Evolutionary conservation across 495 filamentous ascomycete genomes (phyloP).

Genomic region (Thermochaetoides thermophila): DNA sequence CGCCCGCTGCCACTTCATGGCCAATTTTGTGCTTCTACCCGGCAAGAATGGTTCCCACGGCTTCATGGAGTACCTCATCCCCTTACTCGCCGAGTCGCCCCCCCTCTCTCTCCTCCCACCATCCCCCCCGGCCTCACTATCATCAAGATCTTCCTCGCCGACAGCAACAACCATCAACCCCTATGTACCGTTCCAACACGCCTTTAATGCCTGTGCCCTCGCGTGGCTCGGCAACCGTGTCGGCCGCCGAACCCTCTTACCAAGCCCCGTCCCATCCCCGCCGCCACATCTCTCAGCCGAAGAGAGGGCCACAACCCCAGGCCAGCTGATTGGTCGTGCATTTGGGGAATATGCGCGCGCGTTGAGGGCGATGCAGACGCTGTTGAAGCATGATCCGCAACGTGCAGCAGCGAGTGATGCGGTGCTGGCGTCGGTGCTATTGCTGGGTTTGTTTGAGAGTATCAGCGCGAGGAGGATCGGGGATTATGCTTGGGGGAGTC

Average conservation of each 20-base stretch:
- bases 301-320: no score
- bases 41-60: no score
- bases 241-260: no score
- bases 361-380: slow-evolving; percentile 36
- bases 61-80: no score
- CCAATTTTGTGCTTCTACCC: no score
- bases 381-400: slow-evolving; percentile 34
- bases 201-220: slow-evolving; percentile 47
- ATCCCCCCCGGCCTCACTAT: no score
- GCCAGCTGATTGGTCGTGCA: slow-evolving; percentile 28
- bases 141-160: no score
- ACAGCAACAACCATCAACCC: not conserved
- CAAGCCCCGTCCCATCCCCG: not conserved
- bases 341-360: slow-evolving; percentile 33
- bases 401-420: slow-evolving; percentile 32
- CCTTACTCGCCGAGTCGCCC: slow-evolving; percentile 33
- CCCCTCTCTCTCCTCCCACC: slow-evolving; percentile 39
- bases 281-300: not conserved
- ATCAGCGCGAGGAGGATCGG: no score
- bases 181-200: slow-evolving; percentile 30
- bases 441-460: slow-evolving; percentile 51
- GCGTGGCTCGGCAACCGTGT: slow-evolving; percentile 34
- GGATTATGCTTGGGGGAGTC: no score
- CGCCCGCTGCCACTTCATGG: not conserved
- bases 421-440: slow-evolving; percentile 45